Evolutionary conservation across 179 eudicot species (phyloP), one percentile per base, ranked within the genome.

Genomic region (Drosera spatulata): DNA sequence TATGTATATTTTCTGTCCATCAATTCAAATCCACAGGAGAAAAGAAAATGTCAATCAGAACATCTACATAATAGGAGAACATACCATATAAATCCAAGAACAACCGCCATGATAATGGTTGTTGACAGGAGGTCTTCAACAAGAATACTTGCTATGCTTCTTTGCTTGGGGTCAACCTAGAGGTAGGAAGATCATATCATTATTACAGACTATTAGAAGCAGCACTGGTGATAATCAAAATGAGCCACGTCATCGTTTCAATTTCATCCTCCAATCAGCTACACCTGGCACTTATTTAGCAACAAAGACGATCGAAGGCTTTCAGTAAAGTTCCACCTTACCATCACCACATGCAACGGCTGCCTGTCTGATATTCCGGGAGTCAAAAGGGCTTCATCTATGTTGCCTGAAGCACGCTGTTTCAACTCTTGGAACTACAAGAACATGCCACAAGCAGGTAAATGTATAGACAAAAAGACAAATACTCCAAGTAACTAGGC

Each of bases 331-430:
- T 49, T 67, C 46, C 61, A 59, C 58, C 87, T 76, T 77, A 93
- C 97, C 99, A 93, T 85, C 74, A 93, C 68, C 58, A 93, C 99
- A 80, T 93, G 99, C 71, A 93, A 83, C 50, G 99, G 97, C 76
- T 86, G 97, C 86, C 82, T 93, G 68, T 83, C 88, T 41, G 97
- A 93, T 67, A 86, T 66, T 51, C 99, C 99, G 58, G 99, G 97
- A 67, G 54, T 86, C 52, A 80, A 57, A 66, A 81, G 73, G 55
- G 80, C 73, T 58, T 83, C 95, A 58, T 93, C 97, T 66, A 65
- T 64, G 68, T 85, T 85, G 47, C 94, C 97, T 56, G 86, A 83
- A 39, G 96, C 91, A 58, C 97, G 87, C 60, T 86, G 87, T 75
- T 93, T 82, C 79, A 93, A 66, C 66, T 93, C 97, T 82, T 89